A percentile compares a stretch with the other conserved stretches of the same genome.
phyloP scores from a whole-genome alignment of 2,329 filamentous ascomycete species.

The Westerdykella sp. region DNA sequence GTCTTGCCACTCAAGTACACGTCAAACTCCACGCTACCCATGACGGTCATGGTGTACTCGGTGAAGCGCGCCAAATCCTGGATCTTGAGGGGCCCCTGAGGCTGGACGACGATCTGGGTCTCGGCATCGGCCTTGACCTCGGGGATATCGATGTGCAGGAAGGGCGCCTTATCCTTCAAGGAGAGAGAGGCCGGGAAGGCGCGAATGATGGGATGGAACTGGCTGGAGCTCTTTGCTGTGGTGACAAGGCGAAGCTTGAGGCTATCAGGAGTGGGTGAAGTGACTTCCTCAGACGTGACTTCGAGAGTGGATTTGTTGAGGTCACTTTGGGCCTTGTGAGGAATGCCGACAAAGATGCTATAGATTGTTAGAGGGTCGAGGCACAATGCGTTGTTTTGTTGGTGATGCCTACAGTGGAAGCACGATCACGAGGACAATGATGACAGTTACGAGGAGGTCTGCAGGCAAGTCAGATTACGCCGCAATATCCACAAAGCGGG shows the following conservation, averaged over 20 bases:
- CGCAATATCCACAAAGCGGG: neutral
- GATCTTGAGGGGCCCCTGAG: slow-evolving; percentile 44
- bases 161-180: slow-evolving; percentile 39
- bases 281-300: slow-evolving; percentile 47
- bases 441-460: slow-evolving; percentile 45
- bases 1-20: slow-evolving; percentile 50
- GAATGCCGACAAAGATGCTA: slow-evolving; percentile 55
- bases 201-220: slow-evolving; percentile 50
- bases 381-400: neutral
- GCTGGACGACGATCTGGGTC: slow-evolving; percentile 37
- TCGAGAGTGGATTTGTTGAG: slow-evolving; percentile 49
- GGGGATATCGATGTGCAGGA: slow-evolving; percentile 45
- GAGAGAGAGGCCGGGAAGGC: slow-evolving; percentile 49
- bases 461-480: neutral
- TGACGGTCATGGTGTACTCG: slow-evolving; percentile 45
- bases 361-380: neutral
- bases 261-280: slow-evolving; percentile 44
- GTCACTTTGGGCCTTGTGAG: slow-evolving; percentile 50
- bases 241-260: slow-evolving; percentile 47
- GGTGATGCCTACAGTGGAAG: slow-evolving; percentile 51
- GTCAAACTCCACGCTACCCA: slow-evolving; percentile 45
- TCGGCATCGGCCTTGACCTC: slow-evolving; percentile 39
- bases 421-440: slow-evolving; percentile 51
- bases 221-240: slow-evolving; percentile 44
- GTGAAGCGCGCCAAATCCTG: slow-evolving; percentile 42